Percentiles rank a stretch among this genome's conserved stretches.
These are phyloP conservation scores for Magnusiomyces ingens DNA, from an alignment of 1,139 yeast species.

Conservation along the genomic window DNA sequence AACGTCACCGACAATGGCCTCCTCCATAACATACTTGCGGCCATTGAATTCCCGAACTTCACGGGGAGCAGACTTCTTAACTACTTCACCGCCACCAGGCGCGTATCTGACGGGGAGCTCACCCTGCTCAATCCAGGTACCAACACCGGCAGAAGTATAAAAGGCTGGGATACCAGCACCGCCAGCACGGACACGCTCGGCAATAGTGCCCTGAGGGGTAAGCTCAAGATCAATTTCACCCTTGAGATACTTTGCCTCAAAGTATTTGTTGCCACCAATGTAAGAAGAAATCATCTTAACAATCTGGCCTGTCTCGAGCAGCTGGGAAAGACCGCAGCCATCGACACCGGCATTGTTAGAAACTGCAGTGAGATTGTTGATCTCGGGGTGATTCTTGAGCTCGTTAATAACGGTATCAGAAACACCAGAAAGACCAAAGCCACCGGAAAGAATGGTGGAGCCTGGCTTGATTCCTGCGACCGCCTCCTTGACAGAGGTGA, in stretches of 20 bases:
- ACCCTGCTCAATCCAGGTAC: constrained; percentile 47
- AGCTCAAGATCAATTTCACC: constrained; percentile 44
- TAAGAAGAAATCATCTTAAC: constrained; percentile 43
- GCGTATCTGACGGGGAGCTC: constrained; percentile 41
- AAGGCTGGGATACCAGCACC: constrained; percentile 48
- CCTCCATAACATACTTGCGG: constrained; percentile 39
- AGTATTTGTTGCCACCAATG: constrained; percentile 43
- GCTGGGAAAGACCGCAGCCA: constrained; percentile 40
- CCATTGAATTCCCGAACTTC: constrained; percentile 42
- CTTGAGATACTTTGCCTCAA: constrained; percentile 38
- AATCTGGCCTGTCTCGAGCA: constrained; percentile 41
- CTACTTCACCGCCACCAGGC: constrained; percentile 32
- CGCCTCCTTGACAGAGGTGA: constrained; percentile 12
- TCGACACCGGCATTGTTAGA: constrained; percentile 49
- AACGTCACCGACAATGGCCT: constrained; percentile 42
- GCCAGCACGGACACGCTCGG: constrained; percentile 46
- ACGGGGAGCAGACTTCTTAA: constrained; percentile 36
- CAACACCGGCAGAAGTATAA: constrained; percentile 46
- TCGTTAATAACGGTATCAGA: constrained; percentile 43
- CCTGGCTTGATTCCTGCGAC: constrained; percentile 10
- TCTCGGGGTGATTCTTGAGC: constrained; percentile 31
- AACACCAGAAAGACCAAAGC: constrained; percentile 45
- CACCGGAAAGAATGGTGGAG: constrained; percentile 37
- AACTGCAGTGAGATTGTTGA: constrained; percentile 40
- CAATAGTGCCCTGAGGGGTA: constrained; percentile 47